Evolutionary conservation across 371 early-diverging fungal genomes (phyloP).

Genomic region (Lichtheimia corymbifera): DNA sequence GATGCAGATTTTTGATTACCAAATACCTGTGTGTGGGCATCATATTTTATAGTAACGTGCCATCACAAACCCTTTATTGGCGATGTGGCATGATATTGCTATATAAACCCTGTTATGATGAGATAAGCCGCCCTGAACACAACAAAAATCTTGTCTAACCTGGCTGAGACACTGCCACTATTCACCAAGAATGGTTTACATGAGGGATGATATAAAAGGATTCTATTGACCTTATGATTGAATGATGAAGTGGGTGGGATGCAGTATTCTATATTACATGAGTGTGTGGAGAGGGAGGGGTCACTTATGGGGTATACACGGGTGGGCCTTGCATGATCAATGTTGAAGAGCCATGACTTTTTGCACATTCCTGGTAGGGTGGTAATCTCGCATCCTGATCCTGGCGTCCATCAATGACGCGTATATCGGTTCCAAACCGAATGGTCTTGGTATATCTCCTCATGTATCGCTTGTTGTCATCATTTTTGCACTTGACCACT

Average conservation of each 20-base stretch:
- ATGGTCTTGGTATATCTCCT: slow-evolving; percentile 3
- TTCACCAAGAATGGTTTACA: neutral
- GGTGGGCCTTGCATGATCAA: neutral
- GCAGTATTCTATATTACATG: neutral
- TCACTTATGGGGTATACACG: neutral
- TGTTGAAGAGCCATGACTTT: neutral
- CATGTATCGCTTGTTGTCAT: too few relatives aligned
- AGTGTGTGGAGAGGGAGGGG: neutral
- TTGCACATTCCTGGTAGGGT: neutral
- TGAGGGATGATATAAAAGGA: too few relatives aligned
- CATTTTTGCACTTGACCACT: neutral
- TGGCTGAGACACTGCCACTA: neutral
- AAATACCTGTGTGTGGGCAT: too few relatives aligned
- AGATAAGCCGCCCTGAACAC: too few relatives aligned
- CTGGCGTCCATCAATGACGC: neutral
- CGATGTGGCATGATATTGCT: too few relatives aligned
- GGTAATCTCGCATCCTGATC: neutral
- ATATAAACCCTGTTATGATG: too few relatives aligned
- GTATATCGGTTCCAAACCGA: slow-evolving; percentile 3
- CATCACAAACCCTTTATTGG: too few relatives aligned
- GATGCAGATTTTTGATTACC: too few relatives aligned
- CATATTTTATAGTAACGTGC: too few relatives aligned
- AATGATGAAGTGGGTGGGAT: too few relatives aligned
- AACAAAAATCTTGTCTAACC: too few relatives aligned
- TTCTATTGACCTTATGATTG: too few relatives aligned